phyloP scores from a whole-genome alignment of 768 basidiomycete species.

The Pilatotrama ljubarskyi region DNA sequence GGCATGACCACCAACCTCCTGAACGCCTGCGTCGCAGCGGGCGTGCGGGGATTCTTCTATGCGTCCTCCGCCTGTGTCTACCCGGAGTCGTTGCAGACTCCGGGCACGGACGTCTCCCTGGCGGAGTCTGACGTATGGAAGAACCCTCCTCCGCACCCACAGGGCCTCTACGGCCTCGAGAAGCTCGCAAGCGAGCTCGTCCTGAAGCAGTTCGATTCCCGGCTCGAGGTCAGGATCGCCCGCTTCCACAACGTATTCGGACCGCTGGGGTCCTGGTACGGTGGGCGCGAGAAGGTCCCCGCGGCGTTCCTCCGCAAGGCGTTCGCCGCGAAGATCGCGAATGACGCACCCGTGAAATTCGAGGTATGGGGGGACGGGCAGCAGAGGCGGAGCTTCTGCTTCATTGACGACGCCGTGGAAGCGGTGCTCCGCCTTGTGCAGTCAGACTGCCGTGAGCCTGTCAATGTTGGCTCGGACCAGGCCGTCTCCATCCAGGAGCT shows the following conservation, averaged over 20 bases:
- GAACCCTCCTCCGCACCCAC: constrained; percentile 42
- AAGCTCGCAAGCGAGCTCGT: constrained; percentile 54
- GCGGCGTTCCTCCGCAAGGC: constrained; percentile 60
- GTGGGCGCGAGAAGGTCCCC: constrained; percentile 59
- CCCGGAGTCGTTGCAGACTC: constrained; percentile 43
- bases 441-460: constrained; percentile 36
- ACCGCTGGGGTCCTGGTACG: constrained; percentile 51
- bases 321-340: constrained; percentile 33
- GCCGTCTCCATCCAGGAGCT: constrained; percentile 45
- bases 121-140: constrained; percentile 47
- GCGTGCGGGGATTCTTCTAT: constrained; percentile 48
- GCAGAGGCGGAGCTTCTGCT: constrained; percentile 57
- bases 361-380: constrained; percentile 61
- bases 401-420: constrained; percentile 55
- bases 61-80: constrained; percentile 65
- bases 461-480: constrained; percentile 55
- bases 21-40: constrained; percentile 37
- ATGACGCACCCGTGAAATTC: constrained; percentile 26
- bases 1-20: constrained; percentile 51
- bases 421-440: constrained; percentile 45
- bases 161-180: constrained; percentile 61
- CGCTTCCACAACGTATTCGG: constrained; percentile 64
- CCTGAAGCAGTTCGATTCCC: constrained; percentile 33
- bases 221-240: constrained; percentile 45
- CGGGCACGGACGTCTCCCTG: constrained; percentile 42